A percentile compares a stretch with the other conserved stretches of the same genome.
phyloP scores from a whole-genome alignment of 805 yeast species.

The Wickerhamiella shivajii region DNA sequence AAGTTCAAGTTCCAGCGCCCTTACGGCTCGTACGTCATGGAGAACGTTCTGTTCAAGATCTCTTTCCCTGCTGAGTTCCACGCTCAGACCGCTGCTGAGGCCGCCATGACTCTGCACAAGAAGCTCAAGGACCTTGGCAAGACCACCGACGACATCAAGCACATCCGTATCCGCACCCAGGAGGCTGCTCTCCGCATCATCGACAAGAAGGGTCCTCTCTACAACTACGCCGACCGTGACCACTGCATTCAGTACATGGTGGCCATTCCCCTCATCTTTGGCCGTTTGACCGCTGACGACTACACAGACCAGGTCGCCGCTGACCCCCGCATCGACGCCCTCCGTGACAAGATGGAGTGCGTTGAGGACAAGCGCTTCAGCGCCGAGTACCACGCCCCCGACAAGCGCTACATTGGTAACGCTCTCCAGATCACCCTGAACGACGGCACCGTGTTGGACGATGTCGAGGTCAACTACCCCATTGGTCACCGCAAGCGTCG shows the following conservation, averaged over 20 bases:
- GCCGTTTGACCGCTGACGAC: slow-evolving; percentile 44
- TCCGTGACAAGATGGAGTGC: slow-evolving; percentile 41
- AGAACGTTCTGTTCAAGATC: slow-evolving; percentile 44
- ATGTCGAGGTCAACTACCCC: slow-evolving; percentile 41
- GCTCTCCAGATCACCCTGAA: slow-evolving; percentile 36
- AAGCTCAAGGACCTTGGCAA: slow-evolving; percentile 29
- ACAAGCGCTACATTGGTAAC: slow-evolving; percentile 43
- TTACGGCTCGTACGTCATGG: slow-evolving; percentile 47
- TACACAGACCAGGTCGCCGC: slow-evolving; percentile 38
- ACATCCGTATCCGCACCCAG: slow-evolving; percentile 39
- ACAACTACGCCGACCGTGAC: slow-evolving; percentile 51
- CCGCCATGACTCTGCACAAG: slow-evolving; percentile 33
- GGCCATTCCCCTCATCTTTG: slow-evolving; percentile 41
- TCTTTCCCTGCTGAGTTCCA: slow-evolving; percentile 55
- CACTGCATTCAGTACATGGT: slow-evolving; percentile 53
- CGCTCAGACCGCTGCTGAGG: slow-evolving; percentile 52
- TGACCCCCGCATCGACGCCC: slow-evolving; percentile 37
- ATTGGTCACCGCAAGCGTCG: slow-evolving; percentile 45
- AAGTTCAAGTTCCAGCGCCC: slow-evolving; percentile 40
- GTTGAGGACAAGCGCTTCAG: slow-evolving; percentile 36
- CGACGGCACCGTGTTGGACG: slow-evolving; percentile 40
- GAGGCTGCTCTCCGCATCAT: slow-evolving; percentile 48
- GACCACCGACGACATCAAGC: slow-evolving; percentile 34
- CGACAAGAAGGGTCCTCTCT: slow-evolving; percentile 43
- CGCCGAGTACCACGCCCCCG: slow-evolving; percentile 40